Conservation (phyloP, 805 yeast genomes). For the Candida railenensis region DNA sequence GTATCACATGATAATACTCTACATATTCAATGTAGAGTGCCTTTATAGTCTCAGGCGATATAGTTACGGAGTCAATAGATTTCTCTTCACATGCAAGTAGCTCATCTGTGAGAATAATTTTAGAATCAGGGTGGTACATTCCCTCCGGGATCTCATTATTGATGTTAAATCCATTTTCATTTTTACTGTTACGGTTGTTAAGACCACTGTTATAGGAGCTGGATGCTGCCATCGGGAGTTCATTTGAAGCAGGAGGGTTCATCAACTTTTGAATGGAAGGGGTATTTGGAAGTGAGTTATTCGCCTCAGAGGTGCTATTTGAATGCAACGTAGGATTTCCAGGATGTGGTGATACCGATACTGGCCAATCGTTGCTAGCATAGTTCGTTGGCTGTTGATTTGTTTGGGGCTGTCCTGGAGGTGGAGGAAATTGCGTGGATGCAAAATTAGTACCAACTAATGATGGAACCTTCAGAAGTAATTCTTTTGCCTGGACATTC, state of each 20-base stretch:
- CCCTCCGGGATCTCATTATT: not conserved
- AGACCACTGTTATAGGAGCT: no score
- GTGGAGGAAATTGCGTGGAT: no score
- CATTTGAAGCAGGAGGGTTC: slow-evolving; percentile 5
- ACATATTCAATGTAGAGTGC: slow-evolving; percentile 69
- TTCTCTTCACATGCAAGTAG: slow-evolving; percentile 62
- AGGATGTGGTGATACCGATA: slow-evolving; percentile 7
- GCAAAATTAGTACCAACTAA: slow-evolving; percentile 7
- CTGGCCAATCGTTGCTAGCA: slow-evolving; percentile 5
- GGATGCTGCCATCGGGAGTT: not conserved
- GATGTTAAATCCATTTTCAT: no score
- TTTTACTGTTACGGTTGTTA: no score
- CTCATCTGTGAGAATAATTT: slow-evolving; percentile 24
- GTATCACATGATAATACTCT: slow-evolving; percentile 73
- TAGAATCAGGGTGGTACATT: not conserved
- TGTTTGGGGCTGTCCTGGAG: not conserved
- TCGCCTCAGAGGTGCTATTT: slow-evolving; percentile 19
- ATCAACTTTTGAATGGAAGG: slow-evolving; percentile 21
- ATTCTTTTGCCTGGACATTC: slow-evolving; percentile 30
- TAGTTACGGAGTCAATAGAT: slow-evolving; percentile 63
- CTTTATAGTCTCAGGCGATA: slow-evolving; percentile 60
- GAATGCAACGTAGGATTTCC: slow-evolving; percentile 6
- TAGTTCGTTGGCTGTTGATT: not conserved
- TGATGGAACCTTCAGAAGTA: slow-evolving; percentile 26
- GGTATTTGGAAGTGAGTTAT: slow-evolving; percentile 27